These are phyloP conservation scores for Dysphania ambrosioides DNA, from an alignment of 148 eudicot species.

Conservation along the genomic window DNA sequence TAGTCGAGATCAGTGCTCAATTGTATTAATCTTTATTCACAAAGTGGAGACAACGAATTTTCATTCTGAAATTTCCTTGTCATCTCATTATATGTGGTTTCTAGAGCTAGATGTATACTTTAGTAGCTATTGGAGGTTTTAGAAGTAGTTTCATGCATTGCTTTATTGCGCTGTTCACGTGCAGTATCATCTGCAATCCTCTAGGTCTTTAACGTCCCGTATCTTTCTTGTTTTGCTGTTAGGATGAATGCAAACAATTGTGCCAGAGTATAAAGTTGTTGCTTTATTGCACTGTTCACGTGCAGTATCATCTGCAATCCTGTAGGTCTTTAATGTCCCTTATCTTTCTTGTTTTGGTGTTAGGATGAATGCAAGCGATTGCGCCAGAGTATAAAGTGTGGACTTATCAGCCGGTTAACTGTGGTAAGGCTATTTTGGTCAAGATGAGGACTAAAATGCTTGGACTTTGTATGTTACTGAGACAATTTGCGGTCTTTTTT, in stretches of 20 bases:
- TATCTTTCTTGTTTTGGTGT: conserved; percentile 21
- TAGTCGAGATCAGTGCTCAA: background rate
- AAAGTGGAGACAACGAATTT: too few species aligned
- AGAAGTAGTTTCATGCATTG: background rate
- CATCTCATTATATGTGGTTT: too few species aligned
- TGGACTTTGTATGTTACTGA: conserved; percentile 11
- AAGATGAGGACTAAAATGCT: background rate
- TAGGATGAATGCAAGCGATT: conserved; percentile 98
- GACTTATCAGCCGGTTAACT: conserved; percentile 70
- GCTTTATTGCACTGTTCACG: too few species aligned
- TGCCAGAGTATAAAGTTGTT: conserved; percentile 97
- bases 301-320: too few species aligned
- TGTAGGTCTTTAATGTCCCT: background rate
- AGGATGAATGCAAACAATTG: conserved; percentile 98
- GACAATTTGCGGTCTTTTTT: conserved; percentile 18
- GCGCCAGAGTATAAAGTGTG: conserved; percentile 97
- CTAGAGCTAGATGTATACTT: too few species aligned
- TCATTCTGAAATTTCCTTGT: too few species aligned
- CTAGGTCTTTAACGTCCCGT: background rate
- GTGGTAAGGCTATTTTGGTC: conserved; percentile 55
- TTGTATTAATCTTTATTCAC: too few species aligned
- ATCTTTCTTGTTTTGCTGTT: conserved; percentile 20
- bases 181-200: too few species aligned
- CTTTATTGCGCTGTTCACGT: conserved; percentile 3
- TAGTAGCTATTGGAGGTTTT: background rate